Conservation (phyloP, 1,284 basidiomycete species). For the Moesziomyces antarcticus region DNA sequence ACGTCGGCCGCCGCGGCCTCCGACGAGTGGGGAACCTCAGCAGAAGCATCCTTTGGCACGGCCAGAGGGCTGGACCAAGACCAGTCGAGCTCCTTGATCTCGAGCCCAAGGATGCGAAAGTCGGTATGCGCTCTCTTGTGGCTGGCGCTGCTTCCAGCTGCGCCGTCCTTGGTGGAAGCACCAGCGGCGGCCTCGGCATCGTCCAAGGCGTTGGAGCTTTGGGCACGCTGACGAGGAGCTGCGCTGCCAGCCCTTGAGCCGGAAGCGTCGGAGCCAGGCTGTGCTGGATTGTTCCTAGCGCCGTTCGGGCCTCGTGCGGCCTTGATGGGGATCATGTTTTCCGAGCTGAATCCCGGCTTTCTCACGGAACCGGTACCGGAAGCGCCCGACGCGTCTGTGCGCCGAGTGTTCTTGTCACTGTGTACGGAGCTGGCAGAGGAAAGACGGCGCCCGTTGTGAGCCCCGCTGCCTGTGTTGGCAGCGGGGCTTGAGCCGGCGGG, state of each 20-base stretch:
- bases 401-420: conserved; percentile 22
- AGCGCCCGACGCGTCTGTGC: not conserved
- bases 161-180: conserved; percentile 1
- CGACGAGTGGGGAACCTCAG: not conserved
- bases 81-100: conserved; percentile 56
- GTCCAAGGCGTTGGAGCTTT: conserved; percentile 1
- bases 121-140: conserved; percentile 45
- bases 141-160: conserved; percentile 5
- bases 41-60: conserved; percentile 1
- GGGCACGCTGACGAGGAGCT: conserved; percentile 3
- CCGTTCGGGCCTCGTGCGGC: conserved; percentile 39
- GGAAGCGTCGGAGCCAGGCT: conserved; percentile 2
- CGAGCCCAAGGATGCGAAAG: conserved; percentile 48
- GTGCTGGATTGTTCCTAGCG: conserved; percentile 15
- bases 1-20: no score
- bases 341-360: conserved; percentile 27
- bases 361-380: conserved; percentile 5
- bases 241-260: not conserved
- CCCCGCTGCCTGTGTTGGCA: not conserved
- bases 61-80: conserved; percentile 35
- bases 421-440: conserved; percentile 31
- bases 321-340: conserved; percentile 38
- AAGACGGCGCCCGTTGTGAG: conserved; percentile 11
- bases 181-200: not conserved
- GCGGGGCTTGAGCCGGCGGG: not conserved